Evolutionary conservation across 352 stramenopile species (phyloP), one percentile per base, ranked within the genome.

Genomic region (Pilasporangium apinafurcum): DNA sequence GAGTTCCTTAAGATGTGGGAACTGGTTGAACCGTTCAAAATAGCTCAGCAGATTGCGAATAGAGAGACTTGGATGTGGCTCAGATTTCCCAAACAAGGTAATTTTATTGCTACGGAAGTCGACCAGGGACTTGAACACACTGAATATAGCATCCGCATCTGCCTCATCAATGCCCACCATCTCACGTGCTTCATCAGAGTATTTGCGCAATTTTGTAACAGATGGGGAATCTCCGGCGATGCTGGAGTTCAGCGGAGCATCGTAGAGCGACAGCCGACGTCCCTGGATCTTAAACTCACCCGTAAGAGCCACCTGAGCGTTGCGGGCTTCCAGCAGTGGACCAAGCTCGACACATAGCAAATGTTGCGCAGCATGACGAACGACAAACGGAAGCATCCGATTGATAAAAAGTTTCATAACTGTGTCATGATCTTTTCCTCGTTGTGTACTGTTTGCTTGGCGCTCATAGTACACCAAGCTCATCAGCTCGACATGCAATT

Each of bases 391-490:
- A 13, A 90, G 38, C 50, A 90, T 53, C 0, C 72, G 63, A 34
- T 90, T 90, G 33, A 90, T 83, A 16, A 90, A 86, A 44, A 85
- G 63, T 55, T 85, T 86, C 57, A 90, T 82, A 14, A 90, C 68
- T 9, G 62, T 86, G 51, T 90, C 77, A 49, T 90, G 71, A 21
- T 85, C 72, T 9, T 70, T 76, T 4, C 64, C 65, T 4, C 56
- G 64, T 30, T 86, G 80, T 16, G 62, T 68, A 21, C 66, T 85
- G 31, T 67, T 81, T 26, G 56, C 44, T 35, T 70, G 58, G 0
- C 77, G 65, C 41, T 90, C 77, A 37, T 87, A 90, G 54, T 90
- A 90, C 22, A 67, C 53, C 9, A 90, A 63, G 30, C 74, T 86
- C 58, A 66, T 68, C 16, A 90, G 56, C 39, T 85, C 71, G 31